These are phyloP conservation scores for Penicillium lagena DNA, from an alignment of 495 filamentous ascomycete species.

Conservation along the genomic window DNA sequence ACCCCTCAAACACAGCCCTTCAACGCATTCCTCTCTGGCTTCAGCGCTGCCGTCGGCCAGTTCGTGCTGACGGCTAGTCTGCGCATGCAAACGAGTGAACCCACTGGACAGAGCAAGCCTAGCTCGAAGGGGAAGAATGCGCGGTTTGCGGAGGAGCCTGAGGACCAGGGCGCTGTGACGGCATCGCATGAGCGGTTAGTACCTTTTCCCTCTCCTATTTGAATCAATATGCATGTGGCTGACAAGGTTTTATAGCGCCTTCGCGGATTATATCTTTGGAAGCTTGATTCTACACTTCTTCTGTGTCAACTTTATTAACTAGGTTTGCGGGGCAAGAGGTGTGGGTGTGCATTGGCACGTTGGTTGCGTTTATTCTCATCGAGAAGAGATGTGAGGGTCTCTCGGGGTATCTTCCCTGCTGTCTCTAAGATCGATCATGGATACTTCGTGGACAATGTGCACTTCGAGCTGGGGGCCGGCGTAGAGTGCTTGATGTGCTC, in stretches of 20 bases:
- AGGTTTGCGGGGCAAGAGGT: conserved; percentile 9
- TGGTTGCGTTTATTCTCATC: too few species aligned
- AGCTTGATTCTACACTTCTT: conserved; percentile 97
- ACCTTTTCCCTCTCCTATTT: conserved; percentile 1
- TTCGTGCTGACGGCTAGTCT: conserved; percentile 90
- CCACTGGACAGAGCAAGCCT: conserved; percentile 11
- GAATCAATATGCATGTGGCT: background rate
- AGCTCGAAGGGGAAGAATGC: conserved; percentile 31
- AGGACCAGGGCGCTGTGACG: conserved; percentile 24
- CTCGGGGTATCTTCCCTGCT: conserved; percentile 1
- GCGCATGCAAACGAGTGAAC: conserved; percentile 78
- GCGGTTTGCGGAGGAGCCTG: conserved; percentile 19
- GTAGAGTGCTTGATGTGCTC: too few species aligned
- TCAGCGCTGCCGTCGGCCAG: conserved; percentile 91
- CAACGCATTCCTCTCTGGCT: conserved; percentile 95
- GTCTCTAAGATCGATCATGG: background rate
- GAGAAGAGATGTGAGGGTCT: too few species aligned
- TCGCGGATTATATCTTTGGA: conserved; percentile 93
- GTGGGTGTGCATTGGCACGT: too few species aligned
- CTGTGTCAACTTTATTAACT: conserved; percentile 99
- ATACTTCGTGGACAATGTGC: too few species aligned
- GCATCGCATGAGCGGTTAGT: conserved; percentile 44
- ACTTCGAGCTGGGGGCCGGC: too few species aligned
- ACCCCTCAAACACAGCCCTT: conserved; percentile 60
- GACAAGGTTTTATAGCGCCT: conserved; percentile 55